These are phyloP conservation scores for Ophiosphaerella herpotricha DNA, from an alignment of 2,329 filamentous ascomycete genomes.

Conservation along the genomic window DNA sequence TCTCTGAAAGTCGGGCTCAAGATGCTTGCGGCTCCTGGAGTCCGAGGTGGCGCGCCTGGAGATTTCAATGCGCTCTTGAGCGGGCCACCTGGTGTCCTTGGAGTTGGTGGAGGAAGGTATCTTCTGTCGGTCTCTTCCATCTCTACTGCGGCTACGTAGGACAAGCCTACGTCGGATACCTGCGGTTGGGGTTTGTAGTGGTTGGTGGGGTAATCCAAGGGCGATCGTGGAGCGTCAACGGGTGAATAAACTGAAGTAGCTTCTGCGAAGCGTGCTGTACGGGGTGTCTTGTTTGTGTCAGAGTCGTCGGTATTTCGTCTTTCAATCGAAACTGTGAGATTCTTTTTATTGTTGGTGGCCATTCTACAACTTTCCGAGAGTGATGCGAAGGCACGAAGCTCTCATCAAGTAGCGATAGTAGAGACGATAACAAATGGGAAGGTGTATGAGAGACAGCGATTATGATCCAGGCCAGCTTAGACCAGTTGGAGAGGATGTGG, in stretches of 20 bases:
- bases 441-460: constrained; percentile 38
- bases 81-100: constrained; percentile 64
- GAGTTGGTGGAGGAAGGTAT: constrained; percentile 62
- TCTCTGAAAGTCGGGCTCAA: constrained; percentile 90
- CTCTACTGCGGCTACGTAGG: constrained; percentile 72
- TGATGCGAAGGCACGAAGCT: constrained; percentile 38
- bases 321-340: constrained; percentile 47
- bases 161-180: constrained; percentile 88
- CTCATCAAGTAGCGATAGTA: constrained; percentile 33
- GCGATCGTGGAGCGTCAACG: constrained; percentile 60
- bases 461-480: constrained; percentile 47
- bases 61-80: constrained; percentile 90
- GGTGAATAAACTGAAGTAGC: constrained; percentile 80
- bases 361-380: constrained; percentile 47
- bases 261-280: constrained; percentile 80
- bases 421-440: constrained; percentile 14
- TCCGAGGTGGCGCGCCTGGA: constrained; percentile 75
- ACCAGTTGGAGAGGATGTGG: constrained; percentile 38
- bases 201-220: constrained; percentile 59
- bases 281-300: constrained; percentile 64
- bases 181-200: constrained; percentile 66
- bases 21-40: constrained; percentile 63
- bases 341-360: constrained; percentile 53
- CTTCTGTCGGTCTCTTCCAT: constrained; percentile 56
- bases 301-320: constrained; percentile 49